Evolutionary conservation across 2,329 filamentous ascomycete genomes (phyloP).

Genomic region (Venturia pyrina): DNA sequence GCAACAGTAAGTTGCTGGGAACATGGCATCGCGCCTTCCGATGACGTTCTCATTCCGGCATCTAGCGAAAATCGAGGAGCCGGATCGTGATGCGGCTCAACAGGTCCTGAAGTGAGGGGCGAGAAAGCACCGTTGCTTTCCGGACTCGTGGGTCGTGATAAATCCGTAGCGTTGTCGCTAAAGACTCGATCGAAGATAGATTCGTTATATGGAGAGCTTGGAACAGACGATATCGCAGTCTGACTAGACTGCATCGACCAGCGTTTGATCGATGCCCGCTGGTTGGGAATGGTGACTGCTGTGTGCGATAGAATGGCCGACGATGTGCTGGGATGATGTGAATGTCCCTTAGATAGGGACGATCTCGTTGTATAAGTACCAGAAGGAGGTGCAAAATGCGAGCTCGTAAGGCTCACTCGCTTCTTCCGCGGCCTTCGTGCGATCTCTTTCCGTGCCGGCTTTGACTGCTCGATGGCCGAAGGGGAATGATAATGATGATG

Average conservation of each 20-base stretch:
- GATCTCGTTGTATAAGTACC: slow-evolving; percentile 27
- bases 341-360: slow-evolving; percentile 27
- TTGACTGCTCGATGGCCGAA: neutral
- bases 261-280: slow-evolving; percentile 34
- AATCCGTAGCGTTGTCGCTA: slow-evolving; percentile 47
- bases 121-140: slow-evolving; percentile 45
- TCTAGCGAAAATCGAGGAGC: slow-evolving; percentile 30
- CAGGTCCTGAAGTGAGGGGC: slow-evolving; percentile 47
- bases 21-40: neutral
- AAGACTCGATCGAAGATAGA: slow-evolving; percentile 70
- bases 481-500: slow-evolving; percentile 87
- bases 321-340: slow-evolving; percentile 25
- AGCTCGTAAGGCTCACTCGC: slow-evolving; percentile 52
- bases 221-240: slow-evolving; percentile 59
- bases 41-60: slow-evolving; percentile 2
- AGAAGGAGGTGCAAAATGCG: slow-evolving; percentile 35
- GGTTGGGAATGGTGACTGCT: slow-evolving; percentile 46
- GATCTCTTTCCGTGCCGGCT: slow-evolving; percentile 22
- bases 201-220: slow-evolving; percentile 71
- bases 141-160: slow-evolving; percentile 70
- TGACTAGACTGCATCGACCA: slow-evolving; percentile 56
- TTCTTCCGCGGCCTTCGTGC: slow-evolving; percentile 59
- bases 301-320: slow-evolving; percentile 54
- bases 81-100: slow-evolving; percentile 20
- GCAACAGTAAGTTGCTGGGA: neutral